Conservation (phyloP, 2,329 filamentous ascomycete species). For the Aspergillus pseudoviridinutans region DNA sequence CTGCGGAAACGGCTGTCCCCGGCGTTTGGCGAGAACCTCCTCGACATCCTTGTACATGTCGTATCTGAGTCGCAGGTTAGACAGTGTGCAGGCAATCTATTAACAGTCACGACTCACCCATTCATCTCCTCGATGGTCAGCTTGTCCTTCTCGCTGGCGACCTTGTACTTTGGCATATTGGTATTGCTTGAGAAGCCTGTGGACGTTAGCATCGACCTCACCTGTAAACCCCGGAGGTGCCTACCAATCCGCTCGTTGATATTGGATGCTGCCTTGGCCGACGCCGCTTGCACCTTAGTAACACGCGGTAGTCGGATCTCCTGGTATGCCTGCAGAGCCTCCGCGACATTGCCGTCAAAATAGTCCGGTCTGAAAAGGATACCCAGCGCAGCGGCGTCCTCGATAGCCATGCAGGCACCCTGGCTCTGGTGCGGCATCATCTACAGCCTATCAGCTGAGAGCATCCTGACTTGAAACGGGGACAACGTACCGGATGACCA, state of each 20-base stretch:
- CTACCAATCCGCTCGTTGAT: conserved; percentile 60
- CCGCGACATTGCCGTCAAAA: conserved; percentile 47
- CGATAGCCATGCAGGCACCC: conserved; percentile 66
- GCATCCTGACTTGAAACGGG: background rate
- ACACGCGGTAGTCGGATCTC: conserved; percentile 53
- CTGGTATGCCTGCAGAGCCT: conserved; percentile 50
- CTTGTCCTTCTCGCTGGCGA: conserved; percentile 58
- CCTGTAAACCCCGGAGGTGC: conserved; percentile 3
- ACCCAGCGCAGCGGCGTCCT: conserved; percentile 61
- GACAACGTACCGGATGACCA: conserved; percentile 54
- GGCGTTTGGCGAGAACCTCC: conserved; percentile 40
- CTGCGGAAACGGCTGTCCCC: conserved; percentile 4
- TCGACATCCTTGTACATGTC: conserved; percentile 58
- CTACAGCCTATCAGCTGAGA: conserved; percentile 13
- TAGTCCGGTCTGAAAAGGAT: conserved; percentile 54
- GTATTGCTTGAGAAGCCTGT: conserved; percentile 61
- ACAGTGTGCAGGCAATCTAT: background rate
- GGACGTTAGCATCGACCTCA: conserved; percentile 5
- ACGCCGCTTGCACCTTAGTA: conserved; percentile 55
- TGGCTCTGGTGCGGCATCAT: conserved; percentile 69
- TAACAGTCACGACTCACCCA: conserved; percentile 38
- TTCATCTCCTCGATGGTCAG: conserved; percentile 70
- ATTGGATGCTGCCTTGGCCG: conserved; percentile 57
- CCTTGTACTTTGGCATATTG: conserved; percentile 54
- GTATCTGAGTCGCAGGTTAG: conserved; percentile 39